Percentiles rank a stretch among this genome's conserved stretches.
Evolutionary conservation across 331 rosid species (phyloP).

Genomic region (Malus hybrid): DNA sequence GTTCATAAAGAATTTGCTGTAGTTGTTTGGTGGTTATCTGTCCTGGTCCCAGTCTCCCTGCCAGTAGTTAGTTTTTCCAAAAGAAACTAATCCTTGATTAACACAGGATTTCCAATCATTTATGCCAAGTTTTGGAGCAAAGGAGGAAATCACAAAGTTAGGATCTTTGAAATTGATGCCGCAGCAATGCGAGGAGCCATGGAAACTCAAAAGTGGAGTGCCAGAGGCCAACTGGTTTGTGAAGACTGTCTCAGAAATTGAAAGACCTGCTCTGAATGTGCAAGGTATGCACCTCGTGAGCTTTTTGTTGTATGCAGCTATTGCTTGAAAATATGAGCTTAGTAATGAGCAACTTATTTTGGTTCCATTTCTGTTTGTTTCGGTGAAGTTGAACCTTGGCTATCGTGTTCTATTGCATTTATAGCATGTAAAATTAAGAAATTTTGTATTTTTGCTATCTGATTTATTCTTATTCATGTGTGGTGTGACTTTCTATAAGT

Average conservation of each 20-base stretch:
- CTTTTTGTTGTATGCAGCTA: not conserved
- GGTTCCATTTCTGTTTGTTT: not conserved
- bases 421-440: not conserved
- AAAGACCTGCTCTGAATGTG: constrained; percentile 24
- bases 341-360: not conserved
- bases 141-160: constrained; percentile 38
- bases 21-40: not conserved
- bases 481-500: not conserved
- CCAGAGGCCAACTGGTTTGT: constrained; percentile 28
- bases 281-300: constrained; percentile 42
- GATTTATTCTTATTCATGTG: not conserved
- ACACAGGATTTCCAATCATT: constrained; percentile 51
- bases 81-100: not conserved
- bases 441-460: not conserved
- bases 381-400: not conserved
- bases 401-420: not conserved
- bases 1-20: not conserved
- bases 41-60: not conserved
- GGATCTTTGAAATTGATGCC: constrained; percentile 36
- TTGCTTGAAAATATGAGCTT: not conserved
- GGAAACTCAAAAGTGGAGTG: constrained; percentile 36
- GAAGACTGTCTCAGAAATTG: constrained; percentile 31
- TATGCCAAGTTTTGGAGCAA: constrained; percentile 32
- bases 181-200: constrained; percentile 23
- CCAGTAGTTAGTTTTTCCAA: not conserved